Conservation (phyloP, 495 filamentous ascomycete genomes). For the Extremus antarcticus region DNA sequence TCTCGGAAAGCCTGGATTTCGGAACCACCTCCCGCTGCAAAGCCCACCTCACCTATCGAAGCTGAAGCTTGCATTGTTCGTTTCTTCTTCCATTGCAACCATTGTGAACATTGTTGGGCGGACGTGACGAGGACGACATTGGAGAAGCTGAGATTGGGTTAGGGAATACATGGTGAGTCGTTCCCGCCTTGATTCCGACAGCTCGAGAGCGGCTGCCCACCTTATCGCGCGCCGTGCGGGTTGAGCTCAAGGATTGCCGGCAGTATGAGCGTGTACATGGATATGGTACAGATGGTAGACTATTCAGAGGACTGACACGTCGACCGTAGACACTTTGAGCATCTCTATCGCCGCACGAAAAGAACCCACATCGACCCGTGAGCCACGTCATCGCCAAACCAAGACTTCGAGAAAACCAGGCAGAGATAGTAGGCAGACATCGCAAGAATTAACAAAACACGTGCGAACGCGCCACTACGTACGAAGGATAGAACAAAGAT, state of each 20-base stretch:
- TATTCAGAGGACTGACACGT: not conserved
- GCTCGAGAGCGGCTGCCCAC: not conserved
- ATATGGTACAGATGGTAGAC: not conserved
- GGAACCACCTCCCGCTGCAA: not conserved
- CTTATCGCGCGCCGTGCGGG: not conserved
- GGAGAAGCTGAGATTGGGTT: not conserved
- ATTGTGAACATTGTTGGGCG: not conserved
- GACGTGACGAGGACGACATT: not conserved
- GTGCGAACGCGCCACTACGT: constrained; percentile 4
- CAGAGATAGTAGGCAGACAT: not conserved
- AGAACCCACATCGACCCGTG: not conserved
- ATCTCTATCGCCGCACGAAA: not conserved
- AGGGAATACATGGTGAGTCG: not conserved
- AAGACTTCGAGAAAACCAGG: not conserved
- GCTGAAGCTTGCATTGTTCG: not conserved
- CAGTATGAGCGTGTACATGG: not conserved
- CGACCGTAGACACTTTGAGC: not conserved
- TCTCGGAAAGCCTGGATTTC: too few relatives aligned
- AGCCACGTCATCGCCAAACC: not conserved
- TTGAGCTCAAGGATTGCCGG: not conserved
- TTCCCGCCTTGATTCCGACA: not conserved
- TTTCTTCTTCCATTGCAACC: not conserved
- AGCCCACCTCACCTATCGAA: not conserved
- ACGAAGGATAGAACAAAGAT: not conserved
- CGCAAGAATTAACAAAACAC: not conserved